Percentiles rank a stretch among this genome's conserved stretches.
phyloP scores from a whole-genome alignment of 2,329 filamentous ascomycete species.

The Sporothrix schenckii region DNA sequence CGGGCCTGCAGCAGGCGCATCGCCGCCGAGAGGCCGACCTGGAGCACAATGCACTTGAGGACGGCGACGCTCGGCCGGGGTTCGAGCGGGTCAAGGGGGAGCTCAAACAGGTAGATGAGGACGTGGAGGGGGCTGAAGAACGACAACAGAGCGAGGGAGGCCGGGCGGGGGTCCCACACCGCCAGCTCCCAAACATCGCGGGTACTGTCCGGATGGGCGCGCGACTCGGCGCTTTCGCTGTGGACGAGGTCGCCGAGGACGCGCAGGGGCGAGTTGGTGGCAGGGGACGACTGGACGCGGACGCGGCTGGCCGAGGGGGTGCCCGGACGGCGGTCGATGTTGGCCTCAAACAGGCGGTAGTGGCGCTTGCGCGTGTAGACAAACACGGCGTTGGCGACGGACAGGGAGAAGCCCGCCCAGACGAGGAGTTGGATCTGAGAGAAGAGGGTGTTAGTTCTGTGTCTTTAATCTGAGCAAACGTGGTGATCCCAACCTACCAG shows the following conservation, averaged over 20 bases:
- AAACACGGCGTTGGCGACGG: slow-evolving; percentile 76
- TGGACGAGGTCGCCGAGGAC: slow-evolving; percentile 71
- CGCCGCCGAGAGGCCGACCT: slow-evolving; percentile 74
- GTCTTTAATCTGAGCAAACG: slow-evolving; percentile 24
- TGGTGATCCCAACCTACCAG: slow-evolving; percentile 30
- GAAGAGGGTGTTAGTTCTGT: slow-evolving; percentile 27
- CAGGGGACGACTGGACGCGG: slow-evolving; percentile 79
- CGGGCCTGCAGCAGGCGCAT: slow-evolving; percentile 71
- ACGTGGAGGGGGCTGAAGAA: slow-evolving; percentile 92
- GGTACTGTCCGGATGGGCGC: slow-evolving; percentile 78
- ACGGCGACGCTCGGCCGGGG: slow-evolving; percentile 83
- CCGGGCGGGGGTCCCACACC: slow-evolving; percentile 89
- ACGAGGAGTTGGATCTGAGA: slow-evolving; percentile 68
- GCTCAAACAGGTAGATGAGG: slow-evolving; percentile 84
- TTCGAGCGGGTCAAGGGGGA: slow-evolving; percentile 76
- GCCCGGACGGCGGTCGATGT: slow-evolving; percentile 72
- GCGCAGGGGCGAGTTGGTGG: slow-evolving; percentile 72
- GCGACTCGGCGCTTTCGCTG: slow-evolving; percentile 72
- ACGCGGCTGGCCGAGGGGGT: slow-evolving; percentile 90
- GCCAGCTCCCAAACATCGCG: slow-evolving; percentile 93
- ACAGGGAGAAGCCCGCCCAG: slow-evolving; percentile 68
- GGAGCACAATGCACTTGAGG: slow-evolving; percentile 77
- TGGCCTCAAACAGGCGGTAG: slow-evolving; percentile 88
- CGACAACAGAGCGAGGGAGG: slow-evolving; percentile 80
- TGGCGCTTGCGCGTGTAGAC: slow-evolving; percentile 79